Evolutionary conservation across 2,329 filamentous ascomycete genomes (phyloP), one percentile per base, ranked within the genome.

Genomic region (Fusarium sp.): DNA sequence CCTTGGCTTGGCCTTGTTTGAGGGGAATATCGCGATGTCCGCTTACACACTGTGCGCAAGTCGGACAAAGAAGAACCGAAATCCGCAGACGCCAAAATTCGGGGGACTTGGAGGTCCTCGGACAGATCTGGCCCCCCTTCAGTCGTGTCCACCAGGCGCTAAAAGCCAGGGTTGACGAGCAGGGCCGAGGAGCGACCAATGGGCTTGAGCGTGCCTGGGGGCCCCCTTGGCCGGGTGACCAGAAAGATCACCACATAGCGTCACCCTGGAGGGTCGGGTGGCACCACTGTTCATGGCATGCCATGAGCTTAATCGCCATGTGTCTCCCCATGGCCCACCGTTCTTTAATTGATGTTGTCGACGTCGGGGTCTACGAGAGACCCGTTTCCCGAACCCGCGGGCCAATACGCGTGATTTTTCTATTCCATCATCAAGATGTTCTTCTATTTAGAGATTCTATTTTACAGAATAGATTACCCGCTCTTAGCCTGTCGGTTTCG

Each of bases 61-160:
- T 63, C 57, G 52, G 62, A 35, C 66, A 73, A 41, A 77, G 74
- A 69, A 54, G 41, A 64, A 45, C 64, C 57, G 71, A 73, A 77
- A 77, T 71, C 65, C 65, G 48, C 58, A 45, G 60, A 63, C 52
- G 29, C 8, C 48, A 64, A 66, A 68, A 66, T 65, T 70, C 68
- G 52, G 75, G 75, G 75, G 71, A 71, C 67, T 50, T 57, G 39
- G 73, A 76, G 73, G 66, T 72, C 52, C 7, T 76, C 68, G 75
- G 52, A 58, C 63, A 72, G 65, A 74, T 77, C 60, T 68, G 35
- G 41, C 63, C 66, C 71, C 45, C 66, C 73, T 43, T 67, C 24
- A 65, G 39, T 48, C 24, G 37, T 41, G 37, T 31, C 0, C 10
- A 13, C 27, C 3, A 16, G 24, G 24, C 59, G 13, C 20, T 27